phyloP scores from a whole-genome alignment of 2,329 filamentous ascomycete genomes.

The Fusarium gaditjirri region DNA sequence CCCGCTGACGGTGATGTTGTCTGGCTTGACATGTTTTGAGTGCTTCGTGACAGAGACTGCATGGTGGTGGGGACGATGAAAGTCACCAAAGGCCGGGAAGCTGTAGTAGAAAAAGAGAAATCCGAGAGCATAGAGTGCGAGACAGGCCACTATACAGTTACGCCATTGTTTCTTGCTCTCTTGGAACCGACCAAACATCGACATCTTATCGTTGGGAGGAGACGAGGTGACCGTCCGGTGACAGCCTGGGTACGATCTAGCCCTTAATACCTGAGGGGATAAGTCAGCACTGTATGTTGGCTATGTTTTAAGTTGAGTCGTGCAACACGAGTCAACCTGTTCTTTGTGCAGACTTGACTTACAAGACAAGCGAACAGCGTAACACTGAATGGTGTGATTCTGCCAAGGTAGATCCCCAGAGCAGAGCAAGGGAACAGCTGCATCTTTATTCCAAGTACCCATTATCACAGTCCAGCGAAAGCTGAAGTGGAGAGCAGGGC shows the following conservation, averaged over 20 bases:
- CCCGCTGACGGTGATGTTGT: conserved; percentile 27
- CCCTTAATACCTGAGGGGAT: background rate
- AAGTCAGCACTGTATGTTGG: background rate
- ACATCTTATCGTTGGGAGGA: background rate
- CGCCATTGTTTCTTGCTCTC: conserved; percentile 3
- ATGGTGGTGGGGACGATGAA: background rate
- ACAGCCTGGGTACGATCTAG: background rate
- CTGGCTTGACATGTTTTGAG: conserved; percentile 10
- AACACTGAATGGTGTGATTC: background rate
- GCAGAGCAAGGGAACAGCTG: background rate
- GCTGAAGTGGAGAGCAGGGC: background rate
- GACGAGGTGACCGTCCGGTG: background rate
- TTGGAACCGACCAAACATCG: background rate
- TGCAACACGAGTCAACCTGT: background rate
- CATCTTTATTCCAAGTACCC: background rate
- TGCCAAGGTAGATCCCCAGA: background rate
- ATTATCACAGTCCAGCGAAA: background rate
- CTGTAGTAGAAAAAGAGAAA: background rate
- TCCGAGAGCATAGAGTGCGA: background rate
- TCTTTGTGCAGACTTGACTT: background rate
- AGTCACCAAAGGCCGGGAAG: background rate
- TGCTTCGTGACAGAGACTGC: background rate
- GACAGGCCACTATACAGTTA: background rate
- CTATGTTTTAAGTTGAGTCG: background rate
- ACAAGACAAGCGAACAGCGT: background rate